A percentile compares a stretch with the other conserved stretches of the same genome.
phyloP scores from a whole-genome alignment of 805 yeast species.

The Cyberlindnera saturnus region DNA sequence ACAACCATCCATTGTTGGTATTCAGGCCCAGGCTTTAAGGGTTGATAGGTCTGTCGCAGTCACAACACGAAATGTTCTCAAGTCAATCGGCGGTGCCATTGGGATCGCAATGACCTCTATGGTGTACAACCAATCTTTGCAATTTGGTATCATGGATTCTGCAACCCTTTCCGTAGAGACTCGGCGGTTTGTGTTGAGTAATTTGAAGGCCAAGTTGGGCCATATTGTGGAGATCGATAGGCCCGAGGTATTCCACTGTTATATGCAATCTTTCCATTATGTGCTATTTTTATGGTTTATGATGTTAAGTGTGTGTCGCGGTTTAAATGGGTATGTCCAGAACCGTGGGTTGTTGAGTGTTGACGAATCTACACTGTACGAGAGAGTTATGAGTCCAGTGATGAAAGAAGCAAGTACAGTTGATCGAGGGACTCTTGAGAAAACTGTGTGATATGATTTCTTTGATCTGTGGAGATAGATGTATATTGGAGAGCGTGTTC shows the following conservation, averaged over 20 bases:
- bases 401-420: too few species aligned
- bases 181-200: slow-evolving; percentile 5
- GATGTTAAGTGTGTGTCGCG: background rate
- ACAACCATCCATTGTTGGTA: slow-evolving; percentile 34
- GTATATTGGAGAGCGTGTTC: too few species aligned
- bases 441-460: too few species aligned
- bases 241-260: background rate
- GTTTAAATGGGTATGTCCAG: background rate
- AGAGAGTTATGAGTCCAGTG: too few species aligned
- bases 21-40: slow-evolving; percentile 45
- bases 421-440: too few species aligned
- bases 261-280: background rate
- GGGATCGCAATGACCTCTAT: slow-evolving; percentile 40
- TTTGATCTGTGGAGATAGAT: too few species aligned
- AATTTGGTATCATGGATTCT: background rate
- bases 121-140: slow-evolving; percentile 6
- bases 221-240: background rate
- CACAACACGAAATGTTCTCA: slow-evolving; percentile 47
- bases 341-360: background rate
- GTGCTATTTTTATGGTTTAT: background rate
- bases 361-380: background rate
- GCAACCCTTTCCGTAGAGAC: slow-evolving; percentile 4
- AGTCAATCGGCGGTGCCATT: slow-evolving; percentile 55
- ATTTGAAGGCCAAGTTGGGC: slow-evolving; percentile 1
- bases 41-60: slow-evolving; percentile 54